Evolutionary conservation across 805 yeast species (phyloP), one percentile per base, ranked within the genome.

Genomic region (Wickerhamiella kurtzmanii): DNA sequence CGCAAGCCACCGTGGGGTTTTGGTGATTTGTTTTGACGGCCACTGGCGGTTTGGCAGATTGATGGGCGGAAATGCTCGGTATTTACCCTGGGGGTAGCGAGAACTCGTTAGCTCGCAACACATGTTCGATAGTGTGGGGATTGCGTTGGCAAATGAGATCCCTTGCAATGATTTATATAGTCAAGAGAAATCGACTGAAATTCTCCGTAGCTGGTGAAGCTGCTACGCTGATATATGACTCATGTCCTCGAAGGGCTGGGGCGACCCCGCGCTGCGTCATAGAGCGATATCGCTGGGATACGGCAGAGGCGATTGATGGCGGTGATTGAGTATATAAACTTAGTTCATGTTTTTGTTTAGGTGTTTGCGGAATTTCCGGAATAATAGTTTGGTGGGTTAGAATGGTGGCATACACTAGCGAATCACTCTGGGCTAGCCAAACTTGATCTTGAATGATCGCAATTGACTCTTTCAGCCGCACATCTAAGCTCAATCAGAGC

Each of bases 1-100:
- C 18, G 88, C 79, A 42, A 83, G 68, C 92, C 92, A 82, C 54
- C 92, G 69, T 18, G 94, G 94, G 2, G 87, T 74, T 59, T 74
- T 74, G 44, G 66, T 67, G 48, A 83, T 60, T 15, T 72, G 64
- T 49, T 71, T 70, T 35, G 69, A 58, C 1, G 94, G 94, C 94
- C 94, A 82, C 51, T 73, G 71, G 48, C 92, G 73, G 50, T 77
- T 68, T 2, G 79, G 75, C 51, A 83, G 65, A 40, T 76, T 58
- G 22, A 79, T 61, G 1, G 79, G 71, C 32, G 62, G 63, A 60
- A 79, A 81, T 36, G 75, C 66, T 53, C 64, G 71, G 59, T 82
- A 82, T 59, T 82, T 82, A 13, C 43, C 25, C n/a, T 37, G 18
- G 3, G 47, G 45, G 6, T 41, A 37, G 22, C 45, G 41, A 22